phyloP scores from a whole-genome alignment of 768 basidiomycete species.

The Hirschioporus abietinus region DNA sequence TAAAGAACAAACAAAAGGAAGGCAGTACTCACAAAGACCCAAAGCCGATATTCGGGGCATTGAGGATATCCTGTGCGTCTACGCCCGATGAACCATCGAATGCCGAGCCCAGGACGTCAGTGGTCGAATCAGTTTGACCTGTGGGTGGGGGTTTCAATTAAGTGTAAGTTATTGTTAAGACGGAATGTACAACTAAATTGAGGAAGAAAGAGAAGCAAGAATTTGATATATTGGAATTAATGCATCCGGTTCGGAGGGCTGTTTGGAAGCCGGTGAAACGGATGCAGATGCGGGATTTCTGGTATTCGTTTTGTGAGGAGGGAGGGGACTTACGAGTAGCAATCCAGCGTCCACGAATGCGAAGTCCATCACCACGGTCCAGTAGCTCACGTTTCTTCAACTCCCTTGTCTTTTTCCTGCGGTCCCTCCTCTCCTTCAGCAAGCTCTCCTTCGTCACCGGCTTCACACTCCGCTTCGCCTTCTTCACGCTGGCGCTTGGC shows the following conservation, averaged over 20 bases:
- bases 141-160: conserved; percentile 24
- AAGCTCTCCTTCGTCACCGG: conserved; percentile 44
- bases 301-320: background rate
- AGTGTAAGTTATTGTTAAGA: background rate
- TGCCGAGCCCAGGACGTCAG: conserved; percentile 38
- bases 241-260: background rate
- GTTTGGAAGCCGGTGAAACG: background rate
- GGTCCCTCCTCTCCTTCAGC: conserved; percentile 42
- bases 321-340: conserved; percentile 38
- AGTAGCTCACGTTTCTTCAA: conserved; percentile 29
- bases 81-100: conserved; percentile 64
- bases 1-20: background rate
- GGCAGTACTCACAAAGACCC: conserved; percentile 33
- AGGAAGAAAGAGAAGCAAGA: conserved; percentile 8
- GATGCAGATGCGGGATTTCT: background rate
- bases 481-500: conserved; percentile 35
- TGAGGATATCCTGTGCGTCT: conserved; percentile 60
- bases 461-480: conserved; percentile 31
- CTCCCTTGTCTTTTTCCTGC: conserved; percentile 39
- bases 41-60: conserved; percentile 52
- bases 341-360: conserved; percentile 56
- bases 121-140: conserved; percentile 22
- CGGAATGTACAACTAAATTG: conserved; percentile 32
- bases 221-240: background rate
- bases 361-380: conserved; percentile 33